These are phyloP conservation scores for Acacia crassicarpa DNA, from an alignment of 306 rosid genomes.

Conservation along the genomic window DNA sequence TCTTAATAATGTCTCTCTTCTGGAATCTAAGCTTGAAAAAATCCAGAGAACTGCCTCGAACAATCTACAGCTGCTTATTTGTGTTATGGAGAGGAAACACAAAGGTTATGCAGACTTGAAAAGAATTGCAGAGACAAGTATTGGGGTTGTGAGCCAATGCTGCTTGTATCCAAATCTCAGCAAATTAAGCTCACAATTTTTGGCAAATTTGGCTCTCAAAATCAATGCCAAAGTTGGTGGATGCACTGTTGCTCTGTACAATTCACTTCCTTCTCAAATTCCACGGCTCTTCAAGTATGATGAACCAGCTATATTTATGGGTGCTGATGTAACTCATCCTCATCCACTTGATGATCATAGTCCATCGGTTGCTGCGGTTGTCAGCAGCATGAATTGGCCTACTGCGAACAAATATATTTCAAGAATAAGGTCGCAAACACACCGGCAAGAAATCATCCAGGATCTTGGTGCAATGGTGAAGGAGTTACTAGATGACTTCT, in stretches of 20 bases:
- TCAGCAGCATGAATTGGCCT: slow-evolving; percentile 99
- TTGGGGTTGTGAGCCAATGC: slow-evolving; percentile 90
- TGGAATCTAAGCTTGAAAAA: slow-evolving; percentile 84
- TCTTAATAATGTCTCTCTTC: slow-evolving; percentile 72
- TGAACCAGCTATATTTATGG: slow-evolving; percentile 91
- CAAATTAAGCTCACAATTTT: slow-evolving; percentile 79
- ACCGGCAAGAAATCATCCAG: slow-evolving; percentile 86
- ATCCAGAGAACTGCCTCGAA: slow-evolving; percentile 66
- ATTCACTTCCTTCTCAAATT: slow-evolving; percentile 83
- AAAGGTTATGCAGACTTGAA: slow-evolving; percentile 91
- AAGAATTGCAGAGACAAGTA: slow-evolving; percentile 88
- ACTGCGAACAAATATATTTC: slow-evolving; percentile 93
- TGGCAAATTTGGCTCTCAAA: slow-evolving; percentile 93
- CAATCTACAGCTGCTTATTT: slow-evolving; percentile 87
- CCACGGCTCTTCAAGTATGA: slow-evolving; percentile 65
- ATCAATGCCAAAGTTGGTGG: slow-evolving; percentile 98
- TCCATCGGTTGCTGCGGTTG: slow-evolving; percentile 98
- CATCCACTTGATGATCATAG: slow-evolving; percentile 98
- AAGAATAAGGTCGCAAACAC: slow-evolving; percentile 98
- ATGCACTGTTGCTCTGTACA: slow-evolving; percentile 88
- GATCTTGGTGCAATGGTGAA: slow-evolving; percentile 86
- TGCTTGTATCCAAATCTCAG: slow-evolving; percentile 83
- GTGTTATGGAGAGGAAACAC: slow-evolving; percentile 93
- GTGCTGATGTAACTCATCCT: slow-evolving; percentile 98
- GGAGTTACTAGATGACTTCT: slow-evolving; percentile 81